These are phyloP conservation scores for Heliosperma pusillum DNA, from an alignment of 148 eudicot genomes.

Conservation along the genomic window DNA sequence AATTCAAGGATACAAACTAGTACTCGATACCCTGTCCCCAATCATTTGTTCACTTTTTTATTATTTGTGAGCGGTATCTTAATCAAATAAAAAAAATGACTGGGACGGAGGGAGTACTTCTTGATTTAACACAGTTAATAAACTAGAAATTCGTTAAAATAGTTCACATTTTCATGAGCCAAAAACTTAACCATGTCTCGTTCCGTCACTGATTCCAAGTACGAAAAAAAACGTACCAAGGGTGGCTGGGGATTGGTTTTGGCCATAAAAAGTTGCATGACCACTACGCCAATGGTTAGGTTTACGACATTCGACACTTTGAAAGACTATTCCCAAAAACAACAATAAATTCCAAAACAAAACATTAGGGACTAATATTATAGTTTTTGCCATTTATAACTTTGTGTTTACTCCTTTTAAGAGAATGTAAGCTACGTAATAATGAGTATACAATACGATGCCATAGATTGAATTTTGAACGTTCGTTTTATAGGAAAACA, in stretches of 20 bases:
- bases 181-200: too few species aligned
- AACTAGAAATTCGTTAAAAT: too few species aligned
- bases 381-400: neutral
- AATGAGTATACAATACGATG: slow-evolving; percentile 6
- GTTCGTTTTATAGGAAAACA: slow-evolving; percentile 17
- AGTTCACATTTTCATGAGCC: too few species aligned
- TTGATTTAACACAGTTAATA: too few species aligned
- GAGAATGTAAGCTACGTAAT: neutral
- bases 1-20: too few species aligned
- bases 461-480: slow-evolving; percentile 11
- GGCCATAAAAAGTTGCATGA: slow-evolving; percentile 79
- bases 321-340: slow-evolving; percentile 18
- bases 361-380: slow-evolving; percentile 8
- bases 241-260: slow-evolving; percentile 55
- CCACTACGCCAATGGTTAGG: slow-evolving; percentile 46
- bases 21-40: too few species aligned
- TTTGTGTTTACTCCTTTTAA: neutral
- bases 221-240: slow-evolving; percentile 42
- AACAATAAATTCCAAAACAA: slow-evolving; percentile 18
- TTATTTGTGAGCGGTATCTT: too few species aligned
- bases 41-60: neutral
- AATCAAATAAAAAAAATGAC: neutral
- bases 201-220: too few species aligned
- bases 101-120: too few species aligned
- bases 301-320: slow-evolving; percentile 31